phyloP scores from a whole-genome alignment of 306 rosid species.

The Cercis canadensis region DNA sequence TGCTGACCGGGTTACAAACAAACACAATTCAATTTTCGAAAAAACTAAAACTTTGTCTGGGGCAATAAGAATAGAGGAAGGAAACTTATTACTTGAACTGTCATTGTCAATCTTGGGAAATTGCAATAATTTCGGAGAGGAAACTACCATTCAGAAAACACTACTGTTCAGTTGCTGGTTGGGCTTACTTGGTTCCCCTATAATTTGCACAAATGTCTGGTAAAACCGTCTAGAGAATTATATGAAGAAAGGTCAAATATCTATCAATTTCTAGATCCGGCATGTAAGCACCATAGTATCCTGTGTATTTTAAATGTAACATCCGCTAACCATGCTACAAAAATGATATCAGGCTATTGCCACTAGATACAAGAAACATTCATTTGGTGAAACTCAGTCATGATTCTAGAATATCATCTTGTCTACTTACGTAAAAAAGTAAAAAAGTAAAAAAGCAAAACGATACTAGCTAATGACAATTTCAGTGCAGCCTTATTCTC shows the following conservation, averaged over 20 bases:
- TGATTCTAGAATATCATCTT: not conserved
- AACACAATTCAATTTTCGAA: not conserved
- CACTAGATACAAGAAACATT: not conserved
- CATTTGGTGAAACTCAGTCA: not conserved
- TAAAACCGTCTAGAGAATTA: not conserved
- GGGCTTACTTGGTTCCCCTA: not conserved
- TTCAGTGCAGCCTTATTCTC: too few relatives aligned
- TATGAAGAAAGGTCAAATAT: not conserved
- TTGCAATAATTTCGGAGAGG: not conserved
- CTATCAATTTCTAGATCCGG: not conserved
- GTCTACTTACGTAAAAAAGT: not conserved
- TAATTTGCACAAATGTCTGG: not conserved
- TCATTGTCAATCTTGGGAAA: not conserved
- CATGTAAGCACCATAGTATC: not conserved
- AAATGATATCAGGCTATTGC: not conserved
- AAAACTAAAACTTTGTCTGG: not conserved
- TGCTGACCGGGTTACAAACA: not conserved
- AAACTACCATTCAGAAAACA: not conserved
- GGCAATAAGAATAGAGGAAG: not conserved
- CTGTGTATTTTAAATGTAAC: not conserved
- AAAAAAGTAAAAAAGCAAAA: not conserved
- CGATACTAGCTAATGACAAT: not conserved
- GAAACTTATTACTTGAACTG: not conserved
- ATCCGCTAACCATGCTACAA: not conserved
- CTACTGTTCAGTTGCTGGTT: not conserved